These are phyloP conservation scores for Withania somnifera DNA, from an alignment of 305 asterid genomes.

Conservation along the genomic window DNA sequence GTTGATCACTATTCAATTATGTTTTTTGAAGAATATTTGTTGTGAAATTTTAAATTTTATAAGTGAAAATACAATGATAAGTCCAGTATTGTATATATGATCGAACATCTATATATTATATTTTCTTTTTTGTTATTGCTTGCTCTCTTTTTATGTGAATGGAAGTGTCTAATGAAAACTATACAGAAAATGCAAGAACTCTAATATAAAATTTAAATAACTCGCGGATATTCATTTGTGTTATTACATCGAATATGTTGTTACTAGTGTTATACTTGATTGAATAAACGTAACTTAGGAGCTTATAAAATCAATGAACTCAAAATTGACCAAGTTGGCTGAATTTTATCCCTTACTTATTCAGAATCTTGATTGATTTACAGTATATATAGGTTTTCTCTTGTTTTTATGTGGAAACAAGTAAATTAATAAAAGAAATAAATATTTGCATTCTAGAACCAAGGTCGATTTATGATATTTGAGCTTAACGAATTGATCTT, in stretches of 20 bases:
- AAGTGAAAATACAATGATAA: too few species aligned
- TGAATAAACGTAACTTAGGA: too few species aligned
- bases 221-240: too few species aligned
- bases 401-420: neutral
- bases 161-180: too few species aligned
- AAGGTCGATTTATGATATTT: neutral
- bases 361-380: neutral
- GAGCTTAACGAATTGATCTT: neutral
- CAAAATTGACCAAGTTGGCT: neutral
- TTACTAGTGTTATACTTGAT: too few species aligned
- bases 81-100: too few species aligned
- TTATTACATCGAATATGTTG: too few species aligned
- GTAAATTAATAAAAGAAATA: neutral
- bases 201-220: neutral
- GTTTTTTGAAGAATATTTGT: neutral
- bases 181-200: too few species aligned
- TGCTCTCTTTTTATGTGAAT: too few species aligned
- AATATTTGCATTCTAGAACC: neutral
- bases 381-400: neutral
- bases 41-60: neutral
- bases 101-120: too few species aligned
- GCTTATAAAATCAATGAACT: neutral
- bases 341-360: neutral
- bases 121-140: too few species aligned
- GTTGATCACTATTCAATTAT: accelerated